Base-by-base conservation (phyloP, 2,329 filamentous ascomycete genomes). In the Colletotrichum graminicola region DNA sequence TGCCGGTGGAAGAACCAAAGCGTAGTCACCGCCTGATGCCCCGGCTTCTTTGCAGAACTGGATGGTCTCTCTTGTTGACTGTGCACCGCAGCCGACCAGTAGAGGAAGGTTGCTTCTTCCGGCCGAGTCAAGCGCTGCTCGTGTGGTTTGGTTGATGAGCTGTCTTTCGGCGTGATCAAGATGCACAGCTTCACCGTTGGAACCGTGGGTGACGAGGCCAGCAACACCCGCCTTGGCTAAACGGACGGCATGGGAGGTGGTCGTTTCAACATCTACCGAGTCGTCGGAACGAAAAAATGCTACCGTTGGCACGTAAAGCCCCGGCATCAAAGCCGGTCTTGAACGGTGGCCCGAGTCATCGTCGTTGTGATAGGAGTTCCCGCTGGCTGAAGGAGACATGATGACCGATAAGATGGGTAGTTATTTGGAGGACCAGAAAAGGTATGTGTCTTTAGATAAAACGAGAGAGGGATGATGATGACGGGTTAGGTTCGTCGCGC, bases 181-280 rank as follows among this genome's bases (percentile, higher is more conserved):
- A 47, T 71, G 68, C n/a, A 71, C 68, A 36, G 92, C 92, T 81
- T 94, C 92, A 75, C 92, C 92, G 77, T 93, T 94, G 76, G 90
- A 92, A 55, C 91, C 91, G 79, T 93, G 91, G 10, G 89, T 90
- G 32, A 92, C 88, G 59, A 94, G 83, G 49, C 91, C 91, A 32
- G 90, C 86, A 57, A 93, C 86, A 56, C 91, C 91, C 34, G 90
- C 86, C 66, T 86, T 80, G 52, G 88, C 90, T 3, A 93, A 86
- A 62, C 89, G 87, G 29, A 88, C 82, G 36, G 89, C 89, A 71
- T 87, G 85, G 29, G 81, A 81, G 62, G 82, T 80, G 36, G 85
- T 87, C 5, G 86, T 84, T 26, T 82, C 80, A n/a, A 87, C 67
- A 75, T 91, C 88, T 60, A 90, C 79, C 5, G 86, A 84, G 77